Base-by-base conservation (phyloP, 2,329 filamentous ascomycete genomes). In the Thelonectria discophora region DNA sequence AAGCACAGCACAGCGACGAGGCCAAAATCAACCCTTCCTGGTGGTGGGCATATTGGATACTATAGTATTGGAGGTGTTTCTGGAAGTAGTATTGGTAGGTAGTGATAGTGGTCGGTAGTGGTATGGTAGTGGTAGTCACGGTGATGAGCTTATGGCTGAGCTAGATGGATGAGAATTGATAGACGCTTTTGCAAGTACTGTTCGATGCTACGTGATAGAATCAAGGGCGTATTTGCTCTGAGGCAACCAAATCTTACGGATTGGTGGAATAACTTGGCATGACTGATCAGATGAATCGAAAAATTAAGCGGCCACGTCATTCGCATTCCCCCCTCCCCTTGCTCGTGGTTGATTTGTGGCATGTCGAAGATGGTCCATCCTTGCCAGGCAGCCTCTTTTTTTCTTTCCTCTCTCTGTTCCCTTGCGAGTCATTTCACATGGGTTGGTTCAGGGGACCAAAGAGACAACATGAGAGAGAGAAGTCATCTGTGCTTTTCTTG, bases 1-100 rank as follows among this genome's bases (percentile, higher is more conserved):
- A n/a, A 24, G 34, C 57, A 64, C 51, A 45, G 68, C 58, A 65
- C 65, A 64, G 69, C 32, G 60, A 69, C 66, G 59, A 58, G 65
- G 45, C 58, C 37, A 39, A 42, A 30, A 50, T 21, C 47, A 52
- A 47, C 55, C 10, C 40, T 55, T 39, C 11, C 30, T 17, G 50
- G 27, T 15, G 40, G 58, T 55, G 46, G 58, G 32, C 39, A 51
- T 40, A 32, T 55, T 51, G 58, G 58, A 47, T 55, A 43, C 45
- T 30, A 21, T 47, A 24, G n/a, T 55, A 45, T 49, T 60, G 57
- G 50, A 55, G 30, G 58, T 50, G n/a, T 30, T 50, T 54, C 51
- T 15, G 57, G 57, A 18, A 40, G 49, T 5, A 37, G 20, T 21
- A 17, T 34, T 18, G 24, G 8, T 15, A 15, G 27, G 27, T 53